Base-by-base conservation (phyloP, 78 protist genomes). In the Goniomonas avonlea region DNA sequence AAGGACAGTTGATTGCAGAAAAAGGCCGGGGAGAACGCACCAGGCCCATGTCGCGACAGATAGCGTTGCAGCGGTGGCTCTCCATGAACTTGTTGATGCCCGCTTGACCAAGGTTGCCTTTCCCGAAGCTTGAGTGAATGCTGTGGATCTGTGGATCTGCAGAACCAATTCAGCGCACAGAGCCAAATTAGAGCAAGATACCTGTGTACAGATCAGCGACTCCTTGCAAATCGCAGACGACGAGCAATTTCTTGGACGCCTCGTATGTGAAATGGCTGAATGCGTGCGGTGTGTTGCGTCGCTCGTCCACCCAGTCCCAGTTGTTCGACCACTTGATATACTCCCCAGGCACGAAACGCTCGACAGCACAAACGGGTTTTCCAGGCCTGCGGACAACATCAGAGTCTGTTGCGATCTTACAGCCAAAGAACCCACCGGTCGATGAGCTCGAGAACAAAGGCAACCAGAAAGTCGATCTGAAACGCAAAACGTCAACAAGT, bases 61-160 rank as follows among this genome's bases (percentile, higher is more conserved):
- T 68, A 34, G 59, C 17, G 34, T 68, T 68, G 75, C 75, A 68
- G 29, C 56, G 9, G 17, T 66, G 75, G 3, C 59, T 53, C 34
- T 7, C 48, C 38, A 68, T 48, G 56, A 68, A 68, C n/a, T 11
- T 18, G 20, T 8, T 39, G 56, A 68, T 41, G 29, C 75, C 75
- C 25, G 18, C 75, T 53, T 25, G 23, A 39, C 75, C 75, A 25
- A 68, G 15, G 56, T 68, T 41, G 2, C 75, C 75, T 35, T 23
- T 7, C 25, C 75, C 75, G 56, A 25, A 68, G 55, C 75, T 27
- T 53, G 23, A 9, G 53, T 15, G 25, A 15, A 27, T 1, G 56
- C 59, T 41, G 75, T 68, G 75, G 56, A 68, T 68, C 56, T 68
- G 53, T n/a, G n/a, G n/a, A n/a, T n/a, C n/a, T n/a, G n/a, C n/a